A percentile compares a stretch with the other conserved stretches of the same genome.
Evolutionary conservation across 345 rosid species (phyloP).

Genomic region (Salix brachista): DNA sequence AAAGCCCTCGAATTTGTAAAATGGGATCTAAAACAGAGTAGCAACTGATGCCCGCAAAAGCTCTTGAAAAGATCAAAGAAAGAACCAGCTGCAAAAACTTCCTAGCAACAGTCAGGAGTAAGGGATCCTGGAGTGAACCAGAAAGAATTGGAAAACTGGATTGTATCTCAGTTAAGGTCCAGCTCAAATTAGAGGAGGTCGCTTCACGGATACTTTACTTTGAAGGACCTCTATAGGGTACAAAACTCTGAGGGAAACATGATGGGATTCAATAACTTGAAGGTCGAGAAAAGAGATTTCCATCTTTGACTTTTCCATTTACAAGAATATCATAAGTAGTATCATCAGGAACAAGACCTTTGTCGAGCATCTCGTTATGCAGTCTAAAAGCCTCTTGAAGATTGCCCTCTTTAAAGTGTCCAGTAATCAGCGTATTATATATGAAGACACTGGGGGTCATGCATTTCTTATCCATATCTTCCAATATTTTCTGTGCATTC

Average conservation of each 20-base stretch:
- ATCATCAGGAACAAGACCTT: constrained; percentile 63
- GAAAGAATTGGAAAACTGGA: no score
- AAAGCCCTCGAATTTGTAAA: no score
- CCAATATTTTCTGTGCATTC: constrained; percentile 52
- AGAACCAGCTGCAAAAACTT: no score
- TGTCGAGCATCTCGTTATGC: constrained; percentile 83
- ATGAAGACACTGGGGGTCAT: constrained; percentile 55
- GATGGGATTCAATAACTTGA: neutral
- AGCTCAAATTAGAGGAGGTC: neutral
- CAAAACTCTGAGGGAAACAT: neutral
- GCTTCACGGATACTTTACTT: neutral
- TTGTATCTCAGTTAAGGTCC: neutral
- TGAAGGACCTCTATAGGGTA: neutral
- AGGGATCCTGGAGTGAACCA: no score
- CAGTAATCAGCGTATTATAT: constrained; percentile 61
- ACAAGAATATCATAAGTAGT: constrained; percentile 64
- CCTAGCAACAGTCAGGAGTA: no score
- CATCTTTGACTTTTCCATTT: constrained; percentile 35
- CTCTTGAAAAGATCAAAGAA: no score
- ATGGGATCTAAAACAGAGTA: no score
- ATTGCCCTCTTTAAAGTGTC: constrained; percentile 64
- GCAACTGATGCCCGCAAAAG: no score
- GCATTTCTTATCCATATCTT: constrained; percentile 55
- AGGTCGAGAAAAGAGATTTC: neutral
- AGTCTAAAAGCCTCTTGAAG: constrained; percentile 64